Evolutionary conservation across 1,284 basidiomycete species (phyloP).

Genomic region (Entoloma clypeatum): DNA sequence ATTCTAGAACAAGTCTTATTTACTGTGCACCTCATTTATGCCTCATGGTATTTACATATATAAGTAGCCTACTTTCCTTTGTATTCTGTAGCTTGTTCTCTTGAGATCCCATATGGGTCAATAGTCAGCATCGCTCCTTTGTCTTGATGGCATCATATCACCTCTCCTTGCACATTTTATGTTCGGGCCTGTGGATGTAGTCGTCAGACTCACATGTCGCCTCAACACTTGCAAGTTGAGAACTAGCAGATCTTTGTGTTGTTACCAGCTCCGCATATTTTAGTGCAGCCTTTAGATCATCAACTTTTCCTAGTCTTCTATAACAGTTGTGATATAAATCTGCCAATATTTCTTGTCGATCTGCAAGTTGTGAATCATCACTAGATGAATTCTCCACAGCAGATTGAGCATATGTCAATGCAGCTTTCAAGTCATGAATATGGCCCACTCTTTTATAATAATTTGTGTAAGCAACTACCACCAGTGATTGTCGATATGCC

Average conservation of each 20-base stretch:
- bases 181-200: conserved; percentile 16
- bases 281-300: neutral
- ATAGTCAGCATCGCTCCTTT: too few species aligned
- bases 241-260: neutral
- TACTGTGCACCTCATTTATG: too few species aligned
- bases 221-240: conserved; percentile 6
- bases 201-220: conserved; percentile 11
- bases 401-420: conserved; percentile 10
- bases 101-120: too few species aligned
- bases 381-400: conserved; percentile 8
- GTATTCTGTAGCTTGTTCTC: too few species aligned
- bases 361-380: conserved; percentile 6
- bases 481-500: too few species aligned
- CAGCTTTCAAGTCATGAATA: conserved; percentile 15
- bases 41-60: too few species aligned
- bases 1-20: too few species aligned
- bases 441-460: neutral
- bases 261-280: neutral
- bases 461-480: too few species aligned
- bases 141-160: too few species aligned
- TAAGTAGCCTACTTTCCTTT: too few species aligned
- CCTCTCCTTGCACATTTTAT: too few species aligned
- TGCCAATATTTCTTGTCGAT: conserved; percentile 4
- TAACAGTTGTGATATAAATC: neutral
- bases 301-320: neutral